phyloP scores from a whole-genome alignment of 1,284 basidiomycete genomes.

The Rugosomyces carneus region DNA sequence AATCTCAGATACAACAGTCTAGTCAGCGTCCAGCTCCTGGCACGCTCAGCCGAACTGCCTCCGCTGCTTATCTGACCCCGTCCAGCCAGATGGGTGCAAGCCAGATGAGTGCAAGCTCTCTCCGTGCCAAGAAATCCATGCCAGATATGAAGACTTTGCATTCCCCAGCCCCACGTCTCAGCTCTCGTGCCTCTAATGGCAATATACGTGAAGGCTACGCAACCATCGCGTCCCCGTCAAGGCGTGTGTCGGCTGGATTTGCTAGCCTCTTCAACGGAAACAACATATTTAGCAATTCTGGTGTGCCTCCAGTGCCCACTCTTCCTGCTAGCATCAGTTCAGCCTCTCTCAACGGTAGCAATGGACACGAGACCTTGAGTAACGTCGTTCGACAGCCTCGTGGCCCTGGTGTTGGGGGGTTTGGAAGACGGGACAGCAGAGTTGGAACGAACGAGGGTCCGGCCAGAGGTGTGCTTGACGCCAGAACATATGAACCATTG shows the following conservation, averaged over 20 bases:
- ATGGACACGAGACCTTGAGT: constrained; percentile 30
- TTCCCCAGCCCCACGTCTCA: constrained; percentile 73
- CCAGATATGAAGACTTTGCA: constrained; percentile 86
- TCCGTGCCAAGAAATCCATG: constrained; percentile 95
- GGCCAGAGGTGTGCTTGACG: constrained; percentile 64
- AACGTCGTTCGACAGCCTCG: constrained; percentile 76
- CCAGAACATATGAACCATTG: constrained; percentile 76
- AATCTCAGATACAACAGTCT: constrained; percentile 31
- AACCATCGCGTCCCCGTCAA: constrained; percentile 78
- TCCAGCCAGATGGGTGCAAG: constrained; percentile 45
- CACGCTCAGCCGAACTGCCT: constrained; percentile 71
- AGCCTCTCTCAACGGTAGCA: constrained; percentile 35
- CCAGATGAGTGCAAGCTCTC: constrained; percentile 45
- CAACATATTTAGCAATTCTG: constrained; percentile 28
- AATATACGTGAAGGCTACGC: constrained; percentile 89
- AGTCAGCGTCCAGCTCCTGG: constrained; percentile 40
- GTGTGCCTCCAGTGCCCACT: constrained; percentile 72
- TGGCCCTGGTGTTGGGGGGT: constrained; percentile 68
- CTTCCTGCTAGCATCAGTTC: constrained; percentile 53
- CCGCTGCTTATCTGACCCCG: constrained; percentile 54
- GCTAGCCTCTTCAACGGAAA: constrained; percentile 57
- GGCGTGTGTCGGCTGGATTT: constrained; percentile 66
- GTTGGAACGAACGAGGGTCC: constrained; percentile 48
- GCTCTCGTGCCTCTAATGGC: constrained; percentile 80
- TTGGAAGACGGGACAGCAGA: constrained; percentile 60